Evolutionary conservation across 768 basidiomycete species (phyloP).

Genomic region (Leccinum arenicola): DNA sequence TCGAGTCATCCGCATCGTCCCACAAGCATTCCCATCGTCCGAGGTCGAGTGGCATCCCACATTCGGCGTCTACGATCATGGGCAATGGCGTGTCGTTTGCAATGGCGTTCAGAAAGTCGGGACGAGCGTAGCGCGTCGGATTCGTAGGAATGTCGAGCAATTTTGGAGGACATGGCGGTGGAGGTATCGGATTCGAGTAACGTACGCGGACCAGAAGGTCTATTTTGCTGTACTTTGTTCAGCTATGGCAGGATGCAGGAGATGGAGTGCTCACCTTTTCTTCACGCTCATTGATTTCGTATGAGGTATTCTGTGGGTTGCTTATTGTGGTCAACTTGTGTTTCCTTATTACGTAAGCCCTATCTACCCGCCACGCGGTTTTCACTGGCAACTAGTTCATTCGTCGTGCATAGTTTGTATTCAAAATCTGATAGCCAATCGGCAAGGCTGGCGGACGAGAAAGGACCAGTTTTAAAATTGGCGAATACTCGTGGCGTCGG

Average conservation of each 20-base stretch:
- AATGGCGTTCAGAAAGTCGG: conserved; percentile 79
- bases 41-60: conserved; percentile 93
- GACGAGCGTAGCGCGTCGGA: conserved; percentile 81
- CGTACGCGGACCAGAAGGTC: conserved; percentile 92
- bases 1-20: conserved; percentile 70
- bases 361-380: neutral
- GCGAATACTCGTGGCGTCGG: neutral
- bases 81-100: conserved; percentile 82
- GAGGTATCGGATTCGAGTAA: conserved; percentile 90
- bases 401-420: neutral
- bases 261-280: conserved; percentile 43
- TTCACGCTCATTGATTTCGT: conserved; percentile 47
- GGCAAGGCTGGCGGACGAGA: neutral
- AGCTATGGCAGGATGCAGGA: neutral
- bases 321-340: conserved; percentile 11
- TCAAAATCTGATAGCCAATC: neutral
- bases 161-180: conserved; percentile 97
- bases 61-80: conserved; percentile 96
- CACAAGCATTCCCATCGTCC: conserved; percentile 80
- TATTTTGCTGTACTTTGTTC: conserved; percentile 52
- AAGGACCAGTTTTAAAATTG: neutral
- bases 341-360: conserved; percentile 4
- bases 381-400: neutral
- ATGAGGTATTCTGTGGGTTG: conserved; percentile 7
- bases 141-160: conserved; percentile 89